phyloP scores from a whole-genome alignment of 1,139 yeast species.

The Keqinozyma sinolaborantium region DNA sequence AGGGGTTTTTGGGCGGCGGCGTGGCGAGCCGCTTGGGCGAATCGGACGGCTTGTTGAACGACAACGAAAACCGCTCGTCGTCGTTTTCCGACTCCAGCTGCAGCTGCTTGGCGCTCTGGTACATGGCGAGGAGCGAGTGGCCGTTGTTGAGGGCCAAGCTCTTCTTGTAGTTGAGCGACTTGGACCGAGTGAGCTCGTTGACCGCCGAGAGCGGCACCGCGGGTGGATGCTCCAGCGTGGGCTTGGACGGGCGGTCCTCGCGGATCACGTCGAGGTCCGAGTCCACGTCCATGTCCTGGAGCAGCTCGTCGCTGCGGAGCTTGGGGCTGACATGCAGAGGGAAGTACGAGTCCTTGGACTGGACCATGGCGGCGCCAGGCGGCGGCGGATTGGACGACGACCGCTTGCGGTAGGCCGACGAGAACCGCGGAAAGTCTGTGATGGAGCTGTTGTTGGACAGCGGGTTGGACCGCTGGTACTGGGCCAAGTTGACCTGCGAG shows the following conservation, averaged over 20 bases:
- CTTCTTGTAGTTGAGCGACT: constrained; percentile 25
- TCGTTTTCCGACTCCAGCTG: constrained; percentile 12
- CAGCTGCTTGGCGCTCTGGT: constrained; percentile 15
- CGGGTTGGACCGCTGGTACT: constrained; percentile 21
- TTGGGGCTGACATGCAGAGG: constrained; percentile 15
- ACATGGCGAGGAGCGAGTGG: constrained; percentile 22
- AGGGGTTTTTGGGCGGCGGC: constrained; percentile 22
- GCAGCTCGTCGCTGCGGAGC: constrained; percentile 8
- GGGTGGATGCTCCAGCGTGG: constrained; percentile 12
- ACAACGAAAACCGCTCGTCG: constrained; percentile 21
- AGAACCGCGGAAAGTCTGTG: constrained; percentile 26
- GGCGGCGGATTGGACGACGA: constrained; percentile 21
- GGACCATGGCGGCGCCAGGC: constrained; percentile 11
- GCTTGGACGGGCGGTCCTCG: constrained; percentile 12
- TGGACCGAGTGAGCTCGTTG: constrained; percentile 22
- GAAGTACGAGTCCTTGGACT: constrained; percentile 28
- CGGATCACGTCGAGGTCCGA: constrained; percentile 25
- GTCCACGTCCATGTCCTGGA: constrained; percentile 8
- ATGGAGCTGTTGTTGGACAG: constrained; percentile 24
- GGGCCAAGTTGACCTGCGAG: constrained; percentile 33
- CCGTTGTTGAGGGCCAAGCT: constrained; percentile 17
- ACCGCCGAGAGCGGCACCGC: constrained; percentile 9
- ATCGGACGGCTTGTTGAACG: constrained; percentile 13
- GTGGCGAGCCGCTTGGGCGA: constrained; percentile 2
- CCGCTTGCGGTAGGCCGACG: constrained; percentile 14